Evolutionary conservation across 1,284 basidiomycete species (phyloP).

Genomic region (Salmacisia buchloeana): DNA sequence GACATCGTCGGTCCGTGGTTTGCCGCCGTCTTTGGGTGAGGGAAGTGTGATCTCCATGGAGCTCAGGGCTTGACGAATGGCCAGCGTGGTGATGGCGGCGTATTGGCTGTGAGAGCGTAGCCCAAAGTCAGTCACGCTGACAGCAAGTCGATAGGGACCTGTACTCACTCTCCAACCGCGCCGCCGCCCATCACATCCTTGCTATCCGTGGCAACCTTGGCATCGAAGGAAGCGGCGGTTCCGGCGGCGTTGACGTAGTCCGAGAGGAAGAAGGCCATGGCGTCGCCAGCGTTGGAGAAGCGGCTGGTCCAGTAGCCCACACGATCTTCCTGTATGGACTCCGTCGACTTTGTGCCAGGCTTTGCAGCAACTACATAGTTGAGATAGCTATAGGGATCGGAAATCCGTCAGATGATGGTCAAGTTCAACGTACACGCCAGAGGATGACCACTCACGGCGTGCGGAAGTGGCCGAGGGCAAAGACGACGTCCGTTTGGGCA

Average conservation of each 20-base stretch:
- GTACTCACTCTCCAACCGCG: slow-evolving; percentile 21
- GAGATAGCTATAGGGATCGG: slow-evolving; percentile 18
- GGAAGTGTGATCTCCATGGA: slow-evolving; percentile 43
- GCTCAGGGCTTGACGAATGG: slow-evolving; percentile 39
- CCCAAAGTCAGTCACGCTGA: not conserved
- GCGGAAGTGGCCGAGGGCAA: slow-evolving; percentile 39
- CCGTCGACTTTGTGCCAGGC: slow-evolving; percentile 6
- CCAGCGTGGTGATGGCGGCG: slow-evolving; percentile 44
- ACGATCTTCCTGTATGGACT: slow-evolving; percentile 36
- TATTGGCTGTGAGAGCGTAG: slow-evolving; percentile 24
- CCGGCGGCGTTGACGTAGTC: slow-evolving; percentile 63
- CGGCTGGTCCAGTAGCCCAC: slow-evolving; percentile 44
- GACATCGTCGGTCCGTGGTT: slow-evolving; percentile 49
- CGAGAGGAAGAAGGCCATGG: slow-evolving; percentile 54
- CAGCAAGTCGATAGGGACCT: not conserved
- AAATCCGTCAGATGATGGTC: not conserved
- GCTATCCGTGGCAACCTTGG: slow-evolving; percentile 34
- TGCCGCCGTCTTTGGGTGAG: slow-evolving; percentile 12
- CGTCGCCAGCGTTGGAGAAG: slow-evolving; percentile 49
- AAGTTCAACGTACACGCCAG: not conserved
- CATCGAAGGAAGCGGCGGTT: slow-evolving; percentile 50
- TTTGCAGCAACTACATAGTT: slow-evolving; percentile 29
- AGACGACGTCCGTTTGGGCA: slow-evolving; percentile 30
- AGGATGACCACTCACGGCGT: slow-evolving; percentile 13
- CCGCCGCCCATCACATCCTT: slow-evolving; percentile 36